phyloP scores from a whole-genome alignment of 2,329 filamentous ascomycete genomes.

The Penicillium palitans region DNA sequence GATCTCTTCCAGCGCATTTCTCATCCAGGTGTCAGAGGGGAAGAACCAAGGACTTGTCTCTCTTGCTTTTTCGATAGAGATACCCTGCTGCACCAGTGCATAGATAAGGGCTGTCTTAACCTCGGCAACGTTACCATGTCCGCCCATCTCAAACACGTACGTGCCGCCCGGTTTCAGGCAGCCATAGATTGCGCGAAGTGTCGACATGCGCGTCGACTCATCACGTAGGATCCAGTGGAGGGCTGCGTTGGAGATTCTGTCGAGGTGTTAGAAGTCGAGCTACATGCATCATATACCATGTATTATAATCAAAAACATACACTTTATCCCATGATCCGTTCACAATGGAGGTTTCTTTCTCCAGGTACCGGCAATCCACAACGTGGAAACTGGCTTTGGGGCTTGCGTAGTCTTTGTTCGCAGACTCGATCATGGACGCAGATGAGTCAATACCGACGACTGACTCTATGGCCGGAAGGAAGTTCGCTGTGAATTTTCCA shows the following conservation, averaged over 20 bases:
- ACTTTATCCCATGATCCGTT: slow-evolving; percentile 51
- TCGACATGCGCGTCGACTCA: slow-evolving; percentile 45
- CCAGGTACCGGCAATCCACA: slow-evolving; percentile 40
- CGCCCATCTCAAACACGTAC: slow-evolving; percentile 72
- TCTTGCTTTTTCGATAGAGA: slow-evolving; percentile 52
- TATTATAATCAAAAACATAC: slow-evolving; percentile 33
- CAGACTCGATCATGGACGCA: slow-evolving; percentile 58
- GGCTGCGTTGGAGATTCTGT: slow-evolving; percentile 61
- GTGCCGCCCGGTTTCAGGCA: slow-evolving; percentile 57
- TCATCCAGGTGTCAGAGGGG: slow-evolving; percentile 63
- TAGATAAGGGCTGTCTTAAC: slow-evolving; percentile 59
- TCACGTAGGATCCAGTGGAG: slow-evolving; percentile 66
- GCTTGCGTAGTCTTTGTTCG: slow-evolving; percentile 45
- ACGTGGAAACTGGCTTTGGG: slow-evolving; percentile 31
- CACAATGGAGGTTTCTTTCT: slow-evolving; percentile 26
- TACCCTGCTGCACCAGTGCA: slow-evolving; percentile 52
- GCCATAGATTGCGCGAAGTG: slow-evolving; percentile 56
- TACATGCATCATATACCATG: background rate
- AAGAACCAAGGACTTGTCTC: slow-evolving; percentile 70
- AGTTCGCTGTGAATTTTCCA: slow-evolving; percentile 59
- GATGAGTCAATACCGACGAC: slow-evolving; percentile 63
- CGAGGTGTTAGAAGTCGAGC: background rate
- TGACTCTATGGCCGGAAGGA: slow-evolving; percentile 51
- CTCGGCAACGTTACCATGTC: slow-evolving; percentile 67
- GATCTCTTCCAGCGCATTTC: slow-evolving; percentile 34